These are phyloP conservation scores for Plenodomus biglobosus DNA, from an alignment of 2,329 filamentous ascomycete species.

Conservation along the genomic window DNA sequence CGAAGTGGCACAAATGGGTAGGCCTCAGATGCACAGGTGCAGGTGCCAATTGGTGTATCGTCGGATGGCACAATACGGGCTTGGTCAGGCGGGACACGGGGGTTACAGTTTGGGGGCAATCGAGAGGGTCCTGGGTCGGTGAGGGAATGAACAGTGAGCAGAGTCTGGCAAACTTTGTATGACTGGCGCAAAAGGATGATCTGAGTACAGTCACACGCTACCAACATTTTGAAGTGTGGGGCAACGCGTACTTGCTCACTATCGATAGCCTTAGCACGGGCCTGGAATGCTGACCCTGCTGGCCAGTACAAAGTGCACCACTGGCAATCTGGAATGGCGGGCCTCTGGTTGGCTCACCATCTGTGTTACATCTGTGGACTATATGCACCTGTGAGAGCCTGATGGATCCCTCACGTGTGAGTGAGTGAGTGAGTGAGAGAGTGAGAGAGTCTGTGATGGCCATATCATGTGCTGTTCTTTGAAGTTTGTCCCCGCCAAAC, in stretches of 20 bases:
- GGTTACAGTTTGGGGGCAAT: not conserved
- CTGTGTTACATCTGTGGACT: too few species aligned
- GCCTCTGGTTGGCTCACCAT: too few species aligned
- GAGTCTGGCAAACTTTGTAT: not conserved
- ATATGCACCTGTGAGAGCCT: too few species aligned
- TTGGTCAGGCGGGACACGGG: not conserved
- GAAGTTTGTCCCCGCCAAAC: not conserved
- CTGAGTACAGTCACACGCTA: constrained; percentile 12
- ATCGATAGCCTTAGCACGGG: not conserved
- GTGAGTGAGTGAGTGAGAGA: too few species aligned
- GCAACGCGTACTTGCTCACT: not conserved
- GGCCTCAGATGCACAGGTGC: constrained; percentile 1
- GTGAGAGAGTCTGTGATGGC: too few species aligned
- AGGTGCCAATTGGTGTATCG: not conserved
- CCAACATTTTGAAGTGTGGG: constrained; percentile 9
- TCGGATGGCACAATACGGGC: not conserved
- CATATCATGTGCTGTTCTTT: too few species aligned
- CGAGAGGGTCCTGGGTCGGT: not conserved
- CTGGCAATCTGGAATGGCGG: not conserved
- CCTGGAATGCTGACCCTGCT: not conserved
- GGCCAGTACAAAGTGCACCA: not conserved
- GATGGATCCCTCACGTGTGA: too few species aligned
- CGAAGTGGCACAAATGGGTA: constrained; percentile 6
- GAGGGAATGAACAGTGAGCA: not conserved
- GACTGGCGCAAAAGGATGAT: not conserved